These are phyloP conservation scores for Calonectria ilicicola DNA, from an alignment of 2,329 filamentous ascomycete species.

Conservation along the genomic window DNA sequence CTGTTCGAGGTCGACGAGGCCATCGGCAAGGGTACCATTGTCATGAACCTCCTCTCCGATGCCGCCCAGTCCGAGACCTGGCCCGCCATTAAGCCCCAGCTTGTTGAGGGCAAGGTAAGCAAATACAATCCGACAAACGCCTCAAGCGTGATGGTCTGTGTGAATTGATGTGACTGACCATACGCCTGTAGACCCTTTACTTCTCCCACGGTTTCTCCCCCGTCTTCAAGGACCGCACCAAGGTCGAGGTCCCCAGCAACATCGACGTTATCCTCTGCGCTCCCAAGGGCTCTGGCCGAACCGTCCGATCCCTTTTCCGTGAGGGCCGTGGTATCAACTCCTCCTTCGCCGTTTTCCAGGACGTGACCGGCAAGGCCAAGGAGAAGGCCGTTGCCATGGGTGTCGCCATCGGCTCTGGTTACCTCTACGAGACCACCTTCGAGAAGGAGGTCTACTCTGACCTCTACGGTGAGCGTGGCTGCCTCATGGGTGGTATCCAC, in stretches of 20 bases:
- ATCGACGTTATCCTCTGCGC: conserved; percentile 99
- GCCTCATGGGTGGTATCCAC: conserved; percentile 99
- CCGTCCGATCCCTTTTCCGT: conserved; percentile 97
- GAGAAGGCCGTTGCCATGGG: conserved; percentile 98
- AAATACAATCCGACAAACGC: background rate
- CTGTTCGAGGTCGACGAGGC: conserved; percentile 98
- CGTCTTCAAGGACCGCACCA: conserved; percentile 99
- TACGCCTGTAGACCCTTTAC: conserved; percentile 84
- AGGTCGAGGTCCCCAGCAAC: conserved; percentile 95
- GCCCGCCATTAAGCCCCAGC: conserved; percentile 97
- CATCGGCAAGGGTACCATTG: conserved; percentile 89
- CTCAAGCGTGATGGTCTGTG: conserved; percentile 36
- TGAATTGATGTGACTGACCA: conserved; percentile 10
- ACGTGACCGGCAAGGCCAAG: conserved; percentile 97
- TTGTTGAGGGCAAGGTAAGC: conserved; percentile 96
- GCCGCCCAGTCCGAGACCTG: conserved; percentile 99
- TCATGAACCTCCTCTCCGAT: conserved; percentile 99
- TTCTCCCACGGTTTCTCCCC: conserved; percentile 99
- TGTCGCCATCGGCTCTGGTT: conserved; percentile 96
- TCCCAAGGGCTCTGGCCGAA: conserved; percentile 98
- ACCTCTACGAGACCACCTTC: conserved; percentile 99
- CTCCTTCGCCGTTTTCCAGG: conserved; percentile 97
- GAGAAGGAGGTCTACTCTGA: conserved; percentile 99
- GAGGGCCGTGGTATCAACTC: conserved; percentile 99
- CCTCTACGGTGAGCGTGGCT: conserved; percentile 99